Percentiles rank a stretch among this genome's conserved stretches.
Conservation (phyloP, 495 filamentous ascomycete species). For the Penicillium daleae region DNA sequence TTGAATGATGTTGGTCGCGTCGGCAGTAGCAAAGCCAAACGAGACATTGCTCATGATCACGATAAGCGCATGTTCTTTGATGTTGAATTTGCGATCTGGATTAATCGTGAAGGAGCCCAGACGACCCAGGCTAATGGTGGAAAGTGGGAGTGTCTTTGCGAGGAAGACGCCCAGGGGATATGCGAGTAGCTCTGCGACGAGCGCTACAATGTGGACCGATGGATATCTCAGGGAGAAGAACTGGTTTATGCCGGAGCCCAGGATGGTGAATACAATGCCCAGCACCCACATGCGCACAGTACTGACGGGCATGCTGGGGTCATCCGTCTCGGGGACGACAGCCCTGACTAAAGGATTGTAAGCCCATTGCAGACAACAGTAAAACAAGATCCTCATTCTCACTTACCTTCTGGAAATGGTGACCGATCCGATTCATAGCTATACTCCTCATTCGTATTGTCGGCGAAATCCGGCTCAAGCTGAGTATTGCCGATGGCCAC, state of each 20-base stretch:
- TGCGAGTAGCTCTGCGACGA: conserved; percentile 67
- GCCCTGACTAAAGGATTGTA: conserved; percentile 28
- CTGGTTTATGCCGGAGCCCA: conserved; percentile 81
- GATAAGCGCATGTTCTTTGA: conserved; percentile 85
- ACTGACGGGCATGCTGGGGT: conserved; percentile 37
- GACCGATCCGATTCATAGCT: conserved; percentile 42
- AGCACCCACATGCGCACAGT: conserved; percentile 83
- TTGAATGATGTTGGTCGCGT: conserved; percentile 51
- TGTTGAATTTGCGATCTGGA: conserved; percentile 68
- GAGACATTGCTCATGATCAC: conserved; percentile 90
- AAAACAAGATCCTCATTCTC: not conserved
- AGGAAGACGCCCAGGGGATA: conserved; percentile 58
- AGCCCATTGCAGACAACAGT: not conserved
- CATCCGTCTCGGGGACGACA: conserved; percentile 48
- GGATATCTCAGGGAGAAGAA: conserved; percentile 89
- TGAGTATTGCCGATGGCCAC: conserved; percentile 38
- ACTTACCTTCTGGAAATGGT: conserved; percentile 42
- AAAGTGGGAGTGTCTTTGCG: conserved; percentile 48
- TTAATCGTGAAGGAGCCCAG: conserved; percentile 57
- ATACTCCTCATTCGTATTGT: conserved; percentile 37
- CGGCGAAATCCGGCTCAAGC: conserved; percentile 30
- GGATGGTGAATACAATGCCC: conserved; percentile 75
- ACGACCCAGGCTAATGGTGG: conserved; percentile 43
- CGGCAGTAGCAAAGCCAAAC: conserved; percentile 64
- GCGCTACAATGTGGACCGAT: conserved; percentile 73